Evolutionary conservation across 2,329 filamentous ascomycete species (phyloP).

Genomic region (Colletotrichum orbiculare): DNA sequence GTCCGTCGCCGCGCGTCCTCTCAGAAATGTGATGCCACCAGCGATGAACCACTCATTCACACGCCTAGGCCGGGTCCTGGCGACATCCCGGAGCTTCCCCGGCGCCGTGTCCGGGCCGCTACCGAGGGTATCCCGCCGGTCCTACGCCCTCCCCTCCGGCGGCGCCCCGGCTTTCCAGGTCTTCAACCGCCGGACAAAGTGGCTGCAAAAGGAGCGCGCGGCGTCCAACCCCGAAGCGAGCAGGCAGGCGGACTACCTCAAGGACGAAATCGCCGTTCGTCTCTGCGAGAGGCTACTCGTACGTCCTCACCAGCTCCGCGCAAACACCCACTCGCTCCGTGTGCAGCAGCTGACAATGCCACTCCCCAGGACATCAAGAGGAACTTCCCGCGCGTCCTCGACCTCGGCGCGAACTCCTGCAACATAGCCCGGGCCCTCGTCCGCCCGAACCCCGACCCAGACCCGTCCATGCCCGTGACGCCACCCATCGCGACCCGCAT

Average conservation of each 20-base stretch:
- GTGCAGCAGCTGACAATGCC: neutral
- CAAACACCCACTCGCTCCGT: neutral
- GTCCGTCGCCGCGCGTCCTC: conserved; percentile 19
- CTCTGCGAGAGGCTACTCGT: conserved; percentile 88
- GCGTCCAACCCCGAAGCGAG: conserved; percentile 76
- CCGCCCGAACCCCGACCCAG: conserved; percentile 73
- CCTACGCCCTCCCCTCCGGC: conserved; percentile 82
- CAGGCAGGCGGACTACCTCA: conserved; percentile 88
- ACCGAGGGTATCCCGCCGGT: conserved; percentile 51
- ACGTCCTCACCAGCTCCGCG: conserved; percentile 35
- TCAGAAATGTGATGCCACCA: conserved; percentile 31
- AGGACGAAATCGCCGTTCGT: conserved; percentile 88
- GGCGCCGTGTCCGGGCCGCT: conserved; percentile 8
- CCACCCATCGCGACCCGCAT: conserved; percentile 79
- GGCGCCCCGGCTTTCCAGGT: conserved; percentile 85
- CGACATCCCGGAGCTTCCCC: conserved; percentile 17
- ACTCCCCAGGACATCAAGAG: conserved; percentile 87
- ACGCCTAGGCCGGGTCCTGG: conserved; percentile 26
- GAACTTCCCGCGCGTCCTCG: conserved; percentile 83
- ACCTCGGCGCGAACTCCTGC: conserved; percentile 95
- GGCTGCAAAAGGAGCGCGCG: conserved; percentile 89
- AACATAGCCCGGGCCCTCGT: conserved; percentile 89
- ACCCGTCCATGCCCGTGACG: conserved; percentile 64
- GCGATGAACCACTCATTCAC: conserved; percentile 34
- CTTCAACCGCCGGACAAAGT: conserved; percentile 90